Evolutionary conservation across 495 filamentous ascomycete species (phyloP).

Genomic region (Lepidopterella palustris): DNA sequence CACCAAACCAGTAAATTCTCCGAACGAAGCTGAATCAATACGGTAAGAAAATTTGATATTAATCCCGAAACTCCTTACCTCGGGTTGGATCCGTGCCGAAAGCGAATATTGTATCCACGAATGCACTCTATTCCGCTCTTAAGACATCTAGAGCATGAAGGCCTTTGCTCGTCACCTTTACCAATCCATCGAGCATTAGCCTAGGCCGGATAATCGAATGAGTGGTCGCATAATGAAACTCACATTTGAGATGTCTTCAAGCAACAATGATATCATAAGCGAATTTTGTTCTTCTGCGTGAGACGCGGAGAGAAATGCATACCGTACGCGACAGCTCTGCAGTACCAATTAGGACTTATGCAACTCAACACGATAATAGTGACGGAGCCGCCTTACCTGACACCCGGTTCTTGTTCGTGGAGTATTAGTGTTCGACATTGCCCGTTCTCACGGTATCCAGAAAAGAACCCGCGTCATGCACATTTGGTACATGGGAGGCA

Average conservation of each 20-base stretch:
- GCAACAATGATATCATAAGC: background rate
- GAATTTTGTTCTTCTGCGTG: background rate
- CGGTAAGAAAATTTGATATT: too few species aligned
- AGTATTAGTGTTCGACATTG: slow-evolving; percentile 1
- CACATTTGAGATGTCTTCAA: slow-evolving; percentile 7
- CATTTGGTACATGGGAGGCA: too few species aligned
- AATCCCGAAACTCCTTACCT: slow-evolving; percentile 12
- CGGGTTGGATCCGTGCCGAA: slow-evolving; percentile 21
- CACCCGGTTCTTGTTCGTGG: slow-evolving; percentile 8
- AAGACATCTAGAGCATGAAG: slow-evolving; percentile 16
- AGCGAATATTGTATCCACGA: slow-evolving; percentile 23
- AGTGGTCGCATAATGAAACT: background rate
- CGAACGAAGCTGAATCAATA: too few species aligned
- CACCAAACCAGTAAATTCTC: too few species aligned
- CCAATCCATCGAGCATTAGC: background rate
- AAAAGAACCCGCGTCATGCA: too few species aligned
- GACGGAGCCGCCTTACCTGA: background rate
- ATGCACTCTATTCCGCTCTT: slow-evolving; percentile 12
- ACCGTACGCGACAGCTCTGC: slow-evolving; percentile 6
- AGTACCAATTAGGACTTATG: background rate
- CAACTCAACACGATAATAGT: background rate
- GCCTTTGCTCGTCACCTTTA: slow-evolving; percentile 5
- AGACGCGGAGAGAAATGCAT: background rate
- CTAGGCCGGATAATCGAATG: background rate
- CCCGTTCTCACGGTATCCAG: background rate